Evolutionary conservation across 192 early-diverging fungal species (phyloP).

Genomic region (Coemansia sp.): DNA sequence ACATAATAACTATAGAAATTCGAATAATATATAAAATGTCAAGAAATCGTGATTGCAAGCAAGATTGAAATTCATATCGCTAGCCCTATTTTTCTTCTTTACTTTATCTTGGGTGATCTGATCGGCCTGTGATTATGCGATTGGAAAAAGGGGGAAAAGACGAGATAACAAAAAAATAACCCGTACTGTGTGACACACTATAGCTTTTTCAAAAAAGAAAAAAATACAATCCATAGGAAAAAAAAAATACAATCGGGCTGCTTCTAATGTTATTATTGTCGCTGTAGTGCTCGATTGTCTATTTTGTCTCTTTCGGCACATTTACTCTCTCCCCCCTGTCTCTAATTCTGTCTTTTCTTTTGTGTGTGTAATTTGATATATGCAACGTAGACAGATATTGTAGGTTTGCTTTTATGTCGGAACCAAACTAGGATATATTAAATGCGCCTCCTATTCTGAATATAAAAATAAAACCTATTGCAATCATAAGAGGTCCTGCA

Average conservation of each 20-base stretch:
- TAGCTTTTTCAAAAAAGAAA: neutral
- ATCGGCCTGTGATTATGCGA: neutral
- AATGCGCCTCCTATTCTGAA: slow-evolving; percentile 15
- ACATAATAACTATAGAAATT: neutral
- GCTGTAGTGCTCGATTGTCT: neutral
- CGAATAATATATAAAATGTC: neutral
- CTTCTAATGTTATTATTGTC: neutral
- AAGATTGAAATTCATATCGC: neutral
- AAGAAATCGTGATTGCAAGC: neutral
- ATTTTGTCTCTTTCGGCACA: neutral
- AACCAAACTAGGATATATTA: slow-evolving; percentile 49
- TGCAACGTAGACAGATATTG: slow-evolving; percentile 9
- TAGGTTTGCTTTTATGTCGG: slow-evolving; percentile 11
- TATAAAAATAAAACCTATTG: neutral
- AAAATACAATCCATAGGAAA: too few relatives aligned
- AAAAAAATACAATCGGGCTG: neutral
- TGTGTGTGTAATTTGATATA: slow-evolving; percentile 1
- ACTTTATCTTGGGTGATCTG: slow-evolving; percentile 2
- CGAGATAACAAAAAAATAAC: neutral
- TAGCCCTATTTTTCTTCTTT: neutral
- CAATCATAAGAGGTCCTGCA: neutral
- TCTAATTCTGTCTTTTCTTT: neutral
- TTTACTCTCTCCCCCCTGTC: neutral
- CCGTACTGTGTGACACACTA: neutral
- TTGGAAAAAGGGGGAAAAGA: neutral